Base-by-base conservation (phyloP, 805 yeast genomes). In the Yamadazyma nakazawae region DNA sequence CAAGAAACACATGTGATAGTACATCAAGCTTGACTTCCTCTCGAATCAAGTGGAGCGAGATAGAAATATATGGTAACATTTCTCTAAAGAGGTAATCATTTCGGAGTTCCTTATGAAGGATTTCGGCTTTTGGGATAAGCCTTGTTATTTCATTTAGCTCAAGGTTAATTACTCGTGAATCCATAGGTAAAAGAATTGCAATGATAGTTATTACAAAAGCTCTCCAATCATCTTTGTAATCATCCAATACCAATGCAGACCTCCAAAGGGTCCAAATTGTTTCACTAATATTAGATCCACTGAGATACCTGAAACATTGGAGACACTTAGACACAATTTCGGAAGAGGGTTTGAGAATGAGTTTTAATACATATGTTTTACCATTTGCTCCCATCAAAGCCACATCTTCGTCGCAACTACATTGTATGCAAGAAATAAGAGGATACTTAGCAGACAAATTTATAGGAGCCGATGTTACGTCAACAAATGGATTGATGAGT, bases 21-120 rank as follows among this genome's bases (percentile, higher is more conserved):
- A 79, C 64, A 54, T 85, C 81, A 26, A 92, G 67, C 43, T 76
- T 74, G 39, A 76, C 62, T 50, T 92, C 97, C 61, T 92, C 97
- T 45, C 90, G 68, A 2, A 88, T 66, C 34, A 90, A 58, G 65
- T 91, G 97, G 40, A 92, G 64, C 0, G 90, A 79, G 21, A 86
- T 63, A 0, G 82, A 74, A 10, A 88, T 74, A 48, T 79, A 81
- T 0, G 92, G 85, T 0, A 82, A 66, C 55, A 81, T 63, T 26
- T 80, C 80, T n/a, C 70, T 64, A 28, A 82, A 63, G 5, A 76
- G 60, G 47, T 75, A 77, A 45, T 68, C 63, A 32, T 63, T 51
- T 18, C 55, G 49, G 34, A 62, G 60, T n/a, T 54, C 48, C 13
- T 54, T 52, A n/a, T 59, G 61, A 10, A 72, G 50, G 5, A 18